Evolutionary conservation across 768 basidiomycete genomes (phyloP).

Genomic region (Hericium erinaceus): DNA sequence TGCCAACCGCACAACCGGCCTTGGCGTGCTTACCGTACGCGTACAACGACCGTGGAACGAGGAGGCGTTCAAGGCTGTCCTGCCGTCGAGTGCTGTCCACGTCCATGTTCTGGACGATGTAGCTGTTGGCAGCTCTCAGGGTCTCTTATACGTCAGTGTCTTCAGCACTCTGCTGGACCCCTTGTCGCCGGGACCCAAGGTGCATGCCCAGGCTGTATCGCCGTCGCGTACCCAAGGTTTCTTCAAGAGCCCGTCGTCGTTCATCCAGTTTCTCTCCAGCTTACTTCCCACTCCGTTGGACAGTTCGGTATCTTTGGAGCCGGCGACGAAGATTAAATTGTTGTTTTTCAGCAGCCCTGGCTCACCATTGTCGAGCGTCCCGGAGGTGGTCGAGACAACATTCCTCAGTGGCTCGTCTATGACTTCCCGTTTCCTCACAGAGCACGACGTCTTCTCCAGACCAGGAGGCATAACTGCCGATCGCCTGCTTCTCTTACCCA

Average conservation of each 20-base stretch:
- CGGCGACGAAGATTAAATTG: slow-evolving; percentile 34
- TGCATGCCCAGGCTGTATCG: slow-evolving; percentile 50
- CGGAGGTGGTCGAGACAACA: slow-evolving; percentile 45
- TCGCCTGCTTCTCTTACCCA: slow-evolving; percentile 56
- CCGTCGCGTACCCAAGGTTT: slow-evolving; percentile 48
- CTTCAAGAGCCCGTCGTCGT: slow-evolving; percentile 32
- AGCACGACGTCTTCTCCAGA: slow-evolving; percentile 69
- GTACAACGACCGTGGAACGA: slow-evolving; percentile 82
- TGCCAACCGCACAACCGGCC: slow-evolving; percentile 31
- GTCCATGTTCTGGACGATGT: slow-evolving; percentile 79
- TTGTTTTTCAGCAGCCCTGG: slow-evolving; percentile 54
- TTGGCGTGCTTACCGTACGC: slow-evolving; percentile 65
- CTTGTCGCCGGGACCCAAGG: slow-evolving; percentile 23
- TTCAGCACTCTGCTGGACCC: slow-evolving; percentile 45
- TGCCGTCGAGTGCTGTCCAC: slow-evolving; percentile 50
- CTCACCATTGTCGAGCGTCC: slow-evolving; percentile 41
- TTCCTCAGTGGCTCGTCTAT: slow-evolving; percentile 44
- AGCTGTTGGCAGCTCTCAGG: slow-evolving; percentile 48
- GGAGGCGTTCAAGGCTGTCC: slow-evolving; percentile 42
- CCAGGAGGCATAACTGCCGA: slow-evolving; percentile 61
- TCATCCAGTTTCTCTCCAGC: slow-evolving; percentile 31
- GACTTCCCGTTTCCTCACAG: slow-evolving; percentile 50
- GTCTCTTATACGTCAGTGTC: slow-evolving; percentile 64
- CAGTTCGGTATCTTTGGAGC: slow-evolving; percentile 19
- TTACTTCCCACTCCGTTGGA: slow-evolving; percentile 15